Evolutionary conservation across 345 rosid genomes (phyloP).

Genomic region (Boechera stricta): DNA sequence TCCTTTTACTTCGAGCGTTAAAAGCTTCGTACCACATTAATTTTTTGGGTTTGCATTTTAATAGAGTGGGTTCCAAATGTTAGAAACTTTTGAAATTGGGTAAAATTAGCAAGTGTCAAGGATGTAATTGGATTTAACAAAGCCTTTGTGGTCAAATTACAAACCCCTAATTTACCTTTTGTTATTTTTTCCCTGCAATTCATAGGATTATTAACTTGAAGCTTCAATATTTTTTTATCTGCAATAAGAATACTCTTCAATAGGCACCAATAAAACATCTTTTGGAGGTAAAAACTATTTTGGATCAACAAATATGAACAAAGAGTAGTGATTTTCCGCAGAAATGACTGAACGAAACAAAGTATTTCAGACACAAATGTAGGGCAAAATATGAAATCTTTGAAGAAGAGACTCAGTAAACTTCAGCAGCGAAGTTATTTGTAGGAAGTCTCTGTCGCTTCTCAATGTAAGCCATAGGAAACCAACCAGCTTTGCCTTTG

Average conservation of each 20-base stretch:
- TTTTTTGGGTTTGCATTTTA: not conserved
- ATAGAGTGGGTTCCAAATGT: not conserved
- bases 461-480: conserved; percentile 84
- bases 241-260: no score
- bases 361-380: conserved; percentile 8
- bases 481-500: conserved; percentile 96
- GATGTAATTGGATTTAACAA: not conserved
- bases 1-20: not conserved
- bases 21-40: not conserved
- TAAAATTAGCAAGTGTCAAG: not conserved
- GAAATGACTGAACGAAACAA: conserved; percentile 7
- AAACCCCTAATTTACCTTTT: no score
- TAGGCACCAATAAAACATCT: no score
- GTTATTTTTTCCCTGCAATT: no score
- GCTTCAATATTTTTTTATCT: no score
- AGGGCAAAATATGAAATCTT: conserved; percentile 14
- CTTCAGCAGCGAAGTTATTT: conserved; percentile 54
- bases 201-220: no score
- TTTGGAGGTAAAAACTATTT: not conserved
- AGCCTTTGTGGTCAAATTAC: not conserved
- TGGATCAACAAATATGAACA: conserved; percentile 37
- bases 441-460: conserved; percentile 85
- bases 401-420: conserved; percentile 44
- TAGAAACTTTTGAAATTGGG: not conserved
- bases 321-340: not conserved